phyloP scores from a whole-genome alignment of 805 yeast species.

The Maudiozyma bulderi region DNA sequence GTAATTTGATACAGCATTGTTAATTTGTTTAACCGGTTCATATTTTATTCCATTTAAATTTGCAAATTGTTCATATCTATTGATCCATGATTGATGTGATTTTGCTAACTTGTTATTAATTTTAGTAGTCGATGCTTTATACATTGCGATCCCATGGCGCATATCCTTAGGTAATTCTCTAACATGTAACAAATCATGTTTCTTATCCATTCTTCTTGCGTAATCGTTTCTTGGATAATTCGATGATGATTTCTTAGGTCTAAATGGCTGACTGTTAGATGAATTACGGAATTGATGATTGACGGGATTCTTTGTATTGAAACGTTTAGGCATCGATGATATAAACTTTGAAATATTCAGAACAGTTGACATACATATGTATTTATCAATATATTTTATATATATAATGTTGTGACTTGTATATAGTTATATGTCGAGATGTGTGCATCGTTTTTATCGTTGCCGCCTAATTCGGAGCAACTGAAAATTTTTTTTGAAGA shows the following conservation, averaged over 20 bases:
- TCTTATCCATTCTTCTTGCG: neutral
- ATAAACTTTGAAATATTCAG: neutral
- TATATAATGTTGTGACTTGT: neutral
- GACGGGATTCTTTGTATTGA: conserved; percentile 2
- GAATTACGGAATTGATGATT: neutral
- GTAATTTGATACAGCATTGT: conserved; percentile 6
- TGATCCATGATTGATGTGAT: conserved; percentile 11
- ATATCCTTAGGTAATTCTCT: conserved; percentile 6
- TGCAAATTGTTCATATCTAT: conserved; percentile 12
- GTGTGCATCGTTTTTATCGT: neutral
- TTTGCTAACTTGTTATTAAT: neutral
- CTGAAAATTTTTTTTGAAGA: too few relatives aligned
- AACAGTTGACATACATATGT: neutral
- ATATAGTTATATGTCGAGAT: neutral
- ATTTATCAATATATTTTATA: neutral
- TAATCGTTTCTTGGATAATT: neutral
- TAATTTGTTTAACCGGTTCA: neutral
- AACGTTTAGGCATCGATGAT: conserved; percentile 1
- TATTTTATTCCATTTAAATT: conserved; percentile 6
- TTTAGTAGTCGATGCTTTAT: conserved; percentile 1
- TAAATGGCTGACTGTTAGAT: neutral
- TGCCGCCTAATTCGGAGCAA: too few relatives aligned
- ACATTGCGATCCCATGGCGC: conserved; percentile 5
- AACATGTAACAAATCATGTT: conserved; percentile 4
- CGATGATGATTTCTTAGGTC: neutral